phyloP scores from a whole-genome alignment of 202 grass and related monocot species.

The Saccharum hybrid region DNA sequence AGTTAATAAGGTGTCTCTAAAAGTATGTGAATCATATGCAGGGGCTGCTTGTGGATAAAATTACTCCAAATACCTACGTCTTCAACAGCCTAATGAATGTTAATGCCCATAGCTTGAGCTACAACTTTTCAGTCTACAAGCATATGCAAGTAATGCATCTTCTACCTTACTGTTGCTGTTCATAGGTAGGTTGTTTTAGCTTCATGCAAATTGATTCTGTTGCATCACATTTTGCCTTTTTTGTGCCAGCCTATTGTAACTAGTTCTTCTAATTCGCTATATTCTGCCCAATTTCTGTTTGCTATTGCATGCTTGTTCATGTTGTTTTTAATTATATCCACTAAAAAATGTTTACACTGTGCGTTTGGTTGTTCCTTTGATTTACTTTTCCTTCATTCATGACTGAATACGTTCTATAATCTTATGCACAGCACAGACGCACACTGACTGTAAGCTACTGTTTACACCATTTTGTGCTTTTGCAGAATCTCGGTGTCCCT shows the following conservation, averaged over 20 bases:
- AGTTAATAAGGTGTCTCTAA: conserved; percentile 14
- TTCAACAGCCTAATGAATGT: conserved; percentile 99
- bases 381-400: conserved; percentile 28
- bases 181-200: conserved; percentile 72
- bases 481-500: conserved; percentile 69
- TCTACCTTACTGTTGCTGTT: conserved; percentile 73
- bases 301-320: conserved; percentile 28
- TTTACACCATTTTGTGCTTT: conserved; percentile 26
- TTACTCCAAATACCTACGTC: conserved; percentile 83
- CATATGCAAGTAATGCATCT: conserved; percentile 99
- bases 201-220: conserved; percentile 34
- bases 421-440: background rate
- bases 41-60: conserved; percentile 79
- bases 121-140: conserved; percentile 85
- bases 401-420: conserved; percentile 2
- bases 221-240: conserved; percentile 32
- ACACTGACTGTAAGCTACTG: conserved; percentile 34
- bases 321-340: conserved; percentile 35
- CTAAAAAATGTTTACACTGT: conserved; percentile 30
- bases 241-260: background rate
- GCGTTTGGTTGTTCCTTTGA: conserved; percentile 34
- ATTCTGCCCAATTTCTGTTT: conserved; percentile 16
- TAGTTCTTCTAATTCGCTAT: background rate
- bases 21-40: conserved; percentile 50
- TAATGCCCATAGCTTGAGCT: conserved; percentile 91